phyloP scores from a whole-genome alignment of 257 asterid genomes.

The Plantago ovata region DNA sequence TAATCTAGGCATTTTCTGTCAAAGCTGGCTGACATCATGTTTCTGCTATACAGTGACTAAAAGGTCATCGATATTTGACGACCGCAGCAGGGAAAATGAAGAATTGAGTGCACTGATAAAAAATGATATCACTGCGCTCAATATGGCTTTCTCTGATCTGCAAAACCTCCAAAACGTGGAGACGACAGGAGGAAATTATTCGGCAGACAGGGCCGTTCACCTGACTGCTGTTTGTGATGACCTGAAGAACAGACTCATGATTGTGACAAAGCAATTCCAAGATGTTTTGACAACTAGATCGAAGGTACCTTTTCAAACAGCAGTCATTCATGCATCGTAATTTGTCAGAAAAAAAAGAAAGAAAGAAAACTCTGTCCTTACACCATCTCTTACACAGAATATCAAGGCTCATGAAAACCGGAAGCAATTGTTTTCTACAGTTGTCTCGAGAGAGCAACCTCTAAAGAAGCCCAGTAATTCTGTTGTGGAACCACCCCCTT shows the following conservation, averaged over 20 bases:
- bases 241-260: constrained; percentile 75
- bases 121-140: constrained; percentile 64
- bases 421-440: constrained; percentile 73
- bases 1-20: no score
- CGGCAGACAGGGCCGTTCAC: constrained; percentile 77
- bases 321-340: constrained; percentile 6
- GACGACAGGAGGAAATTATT: constrained; percentile 45
- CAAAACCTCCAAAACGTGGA: constrained; percentile 62
- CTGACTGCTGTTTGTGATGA: constrained; percentile 77
- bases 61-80: constrained; percentile 76
- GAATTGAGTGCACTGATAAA: constrained; percentile 63
- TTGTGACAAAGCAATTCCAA: constrained; percentile 70
- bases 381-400: constrained; percentile 35
- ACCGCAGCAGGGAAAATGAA: constrained; percentile 81
- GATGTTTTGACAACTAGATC: constrained; percentile 72
- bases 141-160: constrained; percentile 61
- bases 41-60: constrained; percentile 56
- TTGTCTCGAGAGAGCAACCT: constrained; percentile 67
- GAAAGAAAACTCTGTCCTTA: constrained; percentile 15
- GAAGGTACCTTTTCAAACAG: constrained; percentile 37
- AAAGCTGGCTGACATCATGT: constrained; percentile 17
- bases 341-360: neutral
- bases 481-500: constrained; percentile 59
- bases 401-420: constrained; percentile 75
- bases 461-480: constrained; percentile 40